Base-by-base conservation (phyloP, 352 stramenopile genomes). In the Blastocystis sp. region DNA sequence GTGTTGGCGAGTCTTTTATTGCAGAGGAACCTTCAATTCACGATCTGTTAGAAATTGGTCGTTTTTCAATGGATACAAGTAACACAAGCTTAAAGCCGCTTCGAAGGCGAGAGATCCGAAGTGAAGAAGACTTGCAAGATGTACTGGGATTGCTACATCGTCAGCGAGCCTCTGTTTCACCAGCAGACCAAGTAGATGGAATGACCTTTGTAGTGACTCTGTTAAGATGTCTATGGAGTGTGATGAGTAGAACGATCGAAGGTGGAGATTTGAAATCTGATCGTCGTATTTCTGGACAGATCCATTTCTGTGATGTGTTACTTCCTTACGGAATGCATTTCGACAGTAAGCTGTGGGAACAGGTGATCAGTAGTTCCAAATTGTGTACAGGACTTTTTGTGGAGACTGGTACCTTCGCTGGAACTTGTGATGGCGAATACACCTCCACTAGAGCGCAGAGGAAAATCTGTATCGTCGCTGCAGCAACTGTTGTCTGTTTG, bases 41-140 rank as follows among this genome's bases (percentile, higher is more conserved):
- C 4, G 70, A 81, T 63, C 18, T 81, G 47, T 39, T 81, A 6
- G 70, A 81, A 53, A 62, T 81, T 37, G 70, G 70, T 24, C 70
- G 70, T 7, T 81, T 81, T 56, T 81, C 70, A 3, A 47, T 65
- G 6, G 70, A 81, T 16, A 16, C 50, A 7, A 56, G 50, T 5
- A 54, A 64, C 13, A 20, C 34, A 6, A n/a, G 16, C 11, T 20
- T 45, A 37, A 43, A 45, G 54, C 20, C 54, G 47, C 8, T 81
- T 16, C 45, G 50, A 47, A 24, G 70, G 20, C 37, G 43, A 3
- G 39, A 62, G 34, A 53, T 81, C 47, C 47, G 54, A 26, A 64
- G n/a, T 7, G 39, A 64, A 47, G 70, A 81, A 26, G 70, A 81
- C 41, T 8, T 81, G 41, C 24, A 20, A n/a, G 54, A 66, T 18